These are phyloP conservation scores for Cladobotryum protrusum DNA, from an alignment of 2,329 filamentous ascomycete genomes.

Conservation along the genomic window DNA sequence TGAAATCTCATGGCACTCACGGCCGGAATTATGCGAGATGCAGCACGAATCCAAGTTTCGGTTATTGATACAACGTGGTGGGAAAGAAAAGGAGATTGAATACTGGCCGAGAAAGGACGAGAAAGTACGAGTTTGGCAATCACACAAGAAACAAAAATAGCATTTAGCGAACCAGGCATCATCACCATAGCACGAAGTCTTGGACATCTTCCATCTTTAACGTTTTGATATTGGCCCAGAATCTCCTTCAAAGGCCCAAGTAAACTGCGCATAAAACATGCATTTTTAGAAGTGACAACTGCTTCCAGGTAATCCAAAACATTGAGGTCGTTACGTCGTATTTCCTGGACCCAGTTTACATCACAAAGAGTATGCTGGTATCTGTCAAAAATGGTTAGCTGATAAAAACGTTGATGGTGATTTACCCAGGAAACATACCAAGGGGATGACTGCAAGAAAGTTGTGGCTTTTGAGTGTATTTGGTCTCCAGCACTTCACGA, in stretches of 20 bases:
- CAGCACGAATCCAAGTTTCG: not conserved
- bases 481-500: conserved; percentile 76
- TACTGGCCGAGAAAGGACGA: conserved; percentile 1
- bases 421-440: conserved; percentile 54
- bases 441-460: conserved; percentile 92
- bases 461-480: conserved; percentile 94
- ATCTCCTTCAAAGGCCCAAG: too few species aligned
- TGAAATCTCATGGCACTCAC: conserved; percentile 1
- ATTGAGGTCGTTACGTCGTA: not conserved
- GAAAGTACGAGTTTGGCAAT: conserved; percentile 1
- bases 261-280: too few species aligned
- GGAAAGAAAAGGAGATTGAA: not conserved
- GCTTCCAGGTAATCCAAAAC: not conserved
- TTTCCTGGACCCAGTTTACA: conserved; percentile 38
- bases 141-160: conserved; percentile 1
- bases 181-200: too few species aligned
- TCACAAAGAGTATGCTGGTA: conserved; percentile 60
- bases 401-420: not conserved
- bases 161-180: too few species aligned
- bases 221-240: too few species aligned
- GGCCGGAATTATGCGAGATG: not conserved
- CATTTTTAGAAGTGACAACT: too few species aligned
- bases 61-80: not conserved
- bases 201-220: too few species aligned
- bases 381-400: conserved; percentile 36